Percentiles rank a stretch among this genome's conserved stretches.
Evolutionary conservation across 1,284 basidiomycete species (phyloP).

Genomic region (Ceratorhiza oryzae-sativae): DNA sequence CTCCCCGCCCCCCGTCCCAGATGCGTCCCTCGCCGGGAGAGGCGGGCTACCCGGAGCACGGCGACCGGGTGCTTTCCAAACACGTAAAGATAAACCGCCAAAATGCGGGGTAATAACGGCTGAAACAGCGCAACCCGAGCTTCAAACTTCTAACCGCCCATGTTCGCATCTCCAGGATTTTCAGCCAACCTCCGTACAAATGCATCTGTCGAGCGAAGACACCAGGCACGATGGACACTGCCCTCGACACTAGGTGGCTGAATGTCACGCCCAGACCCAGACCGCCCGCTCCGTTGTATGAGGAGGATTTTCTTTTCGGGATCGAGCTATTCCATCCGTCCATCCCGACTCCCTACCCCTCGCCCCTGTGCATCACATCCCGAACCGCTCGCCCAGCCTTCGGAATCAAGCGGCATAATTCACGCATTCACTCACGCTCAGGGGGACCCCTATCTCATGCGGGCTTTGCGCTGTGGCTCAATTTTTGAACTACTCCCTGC

Average conservation of each 20-base stretch:
- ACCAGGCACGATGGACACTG: neutral
- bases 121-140: constrained; percentile 17
- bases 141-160: neutral
- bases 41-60: neutral
- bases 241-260: neutral
- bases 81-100: constrained; percentile 11
- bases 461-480: neutral
- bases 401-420: neutral
- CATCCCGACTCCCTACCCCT: neutral
- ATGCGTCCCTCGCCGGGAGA: neutral
- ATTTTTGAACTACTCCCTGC: neutral
- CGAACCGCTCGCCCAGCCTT: neutral
- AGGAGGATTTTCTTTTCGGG: no score
- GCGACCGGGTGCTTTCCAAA: neutral
- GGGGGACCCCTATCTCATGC: neutral
- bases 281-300: neutral
- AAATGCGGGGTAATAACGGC: constrained; percentile 26
- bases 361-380: neutral
- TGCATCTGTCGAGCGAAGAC: neutral
- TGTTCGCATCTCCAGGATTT: neutral
- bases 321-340: neutral
- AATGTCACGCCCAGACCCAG: neutral
- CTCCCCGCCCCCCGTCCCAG: neutral
- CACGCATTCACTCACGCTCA: neutral
- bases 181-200: neutral